Evolutionary conservation across 2,329 filamentous ascomycete species (phyloP).

Genomic region (Botrytis medusae): DNA sequence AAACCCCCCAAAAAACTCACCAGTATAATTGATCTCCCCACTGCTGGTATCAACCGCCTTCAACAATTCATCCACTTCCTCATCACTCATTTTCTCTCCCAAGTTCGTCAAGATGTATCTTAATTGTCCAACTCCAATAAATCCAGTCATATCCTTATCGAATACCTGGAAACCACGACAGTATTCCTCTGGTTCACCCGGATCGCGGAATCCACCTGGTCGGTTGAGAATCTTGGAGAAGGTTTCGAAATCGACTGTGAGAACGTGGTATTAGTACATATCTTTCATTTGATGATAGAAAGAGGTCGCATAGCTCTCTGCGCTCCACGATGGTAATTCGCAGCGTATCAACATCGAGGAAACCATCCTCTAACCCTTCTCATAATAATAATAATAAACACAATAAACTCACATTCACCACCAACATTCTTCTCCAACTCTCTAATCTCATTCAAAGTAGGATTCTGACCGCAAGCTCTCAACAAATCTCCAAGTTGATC

Average conservation of each 20-base stretch:
- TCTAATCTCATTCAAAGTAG: slow-evolving; percentile 86
- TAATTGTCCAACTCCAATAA: slow-evolving; percentile 95
- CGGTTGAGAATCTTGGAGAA: slow-evolving; percentile 97
- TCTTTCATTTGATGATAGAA: neutral
- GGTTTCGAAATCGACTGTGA: slow-evolving; percentile 90
- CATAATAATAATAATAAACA: neutral
- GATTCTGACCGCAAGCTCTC: slow-evolving; percentile 96
- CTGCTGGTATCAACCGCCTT: slow-evolving; percentile 97
- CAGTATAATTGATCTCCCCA: slow-evolving; percentile 96
- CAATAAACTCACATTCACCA: slow-evolving; percentile 74
- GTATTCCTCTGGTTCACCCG: slow-evolving; percentile 96
- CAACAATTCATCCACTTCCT: slow-evolving; percentile 97
- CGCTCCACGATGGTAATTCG: too few species aligned
- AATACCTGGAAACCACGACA: slow-evolving; percentile 99
- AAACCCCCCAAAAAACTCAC: slow-evolving; percentile 50
- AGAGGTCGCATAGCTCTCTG: neutral
- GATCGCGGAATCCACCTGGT: slow-evolving; percentile 95
- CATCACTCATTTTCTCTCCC: slow-evolving; percentile 98
- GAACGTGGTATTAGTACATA: neutral
- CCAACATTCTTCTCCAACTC: slow-evolving; percentile 90
- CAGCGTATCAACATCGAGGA: neutral
- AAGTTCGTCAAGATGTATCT: slow-evolving; percentile 97
- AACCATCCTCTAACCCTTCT: neutral
- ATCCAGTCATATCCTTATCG: slow-evolving; percentile 98
- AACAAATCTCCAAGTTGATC: slow-evolving; percentile 90